phyloP scores from a whole-genome alignment of 2,329 filamentous ascomycete genomes.

The Scedosporium aurantiacum region DNA sequence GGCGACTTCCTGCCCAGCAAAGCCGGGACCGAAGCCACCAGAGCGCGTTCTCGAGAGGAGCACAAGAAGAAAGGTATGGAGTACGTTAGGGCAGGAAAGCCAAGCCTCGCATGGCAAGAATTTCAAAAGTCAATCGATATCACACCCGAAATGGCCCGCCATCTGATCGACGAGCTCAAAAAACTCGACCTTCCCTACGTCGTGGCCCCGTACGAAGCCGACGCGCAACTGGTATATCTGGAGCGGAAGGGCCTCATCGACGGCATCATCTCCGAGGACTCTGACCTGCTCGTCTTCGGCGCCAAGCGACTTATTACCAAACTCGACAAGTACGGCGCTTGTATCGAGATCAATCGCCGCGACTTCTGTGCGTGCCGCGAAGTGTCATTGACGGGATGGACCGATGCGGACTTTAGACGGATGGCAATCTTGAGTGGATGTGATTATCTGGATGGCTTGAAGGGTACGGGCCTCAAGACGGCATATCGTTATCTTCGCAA shows the following conservation, averaged over 20 bases:
- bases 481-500: conserved; percentile 85
- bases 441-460: conserved; percentile 83
- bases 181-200: conserved; percentile 69
- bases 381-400: conserved; percentile 82
- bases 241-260: conserved; percentile 74
- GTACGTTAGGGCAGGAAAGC: conserved; percentile 70
- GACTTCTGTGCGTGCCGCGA: conserved; percentile 86
- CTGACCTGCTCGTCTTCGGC: conserved; percentile 89
- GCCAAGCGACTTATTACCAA: conserved; percentile 87
- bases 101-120: conserved; percentile 68
- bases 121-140: conserved; percentile 93
- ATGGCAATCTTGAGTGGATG: conserved; percentile 98
- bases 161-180: conserved; percentile 86
- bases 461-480: conserved; percentile 82
- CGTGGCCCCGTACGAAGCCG: conserved; percentile 94
- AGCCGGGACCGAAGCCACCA: conserved; percentile 68
- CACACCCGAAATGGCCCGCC: conserved; percentile 87
- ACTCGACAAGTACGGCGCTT: conserved; percentile 85
- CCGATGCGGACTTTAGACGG: conserved; percentile 76
- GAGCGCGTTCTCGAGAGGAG: conserved; percentile 64
- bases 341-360: conserved; percentile 78
- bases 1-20: conserved; percentile 94
- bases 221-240: conserved; percentile 91
- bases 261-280: conserved; percentile 92
- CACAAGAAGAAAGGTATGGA: conserved; percentile 67